phyloP scores from a whole-genome alignment of 495 filamentous ascomycete species.

The Aspergillus carlsbadensis region DNA sequence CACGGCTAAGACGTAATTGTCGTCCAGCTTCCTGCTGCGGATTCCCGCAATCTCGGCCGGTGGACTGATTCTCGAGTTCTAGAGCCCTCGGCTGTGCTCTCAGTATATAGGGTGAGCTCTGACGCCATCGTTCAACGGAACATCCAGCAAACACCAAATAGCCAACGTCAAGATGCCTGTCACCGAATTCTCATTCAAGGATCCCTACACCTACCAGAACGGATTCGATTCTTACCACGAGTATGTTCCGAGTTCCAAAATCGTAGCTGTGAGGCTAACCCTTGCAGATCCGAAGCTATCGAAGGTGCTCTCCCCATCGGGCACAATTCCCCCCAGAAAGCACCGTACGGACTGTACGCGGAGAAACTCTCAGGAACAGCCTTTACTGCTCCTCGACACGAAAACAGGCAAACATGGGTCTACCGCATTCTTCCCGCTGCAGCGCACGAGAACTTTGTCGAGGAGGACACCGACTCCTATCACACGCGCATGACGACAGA shows the following conservation, averaged over 20 bases:
- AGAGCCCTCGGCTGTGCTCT: not conserved
- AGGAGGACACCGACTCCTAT: conserved; percentile 52
- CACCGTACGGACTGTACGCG: conserved; percentile 78
- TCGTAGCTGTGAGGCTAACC: conserved; percentile 7
- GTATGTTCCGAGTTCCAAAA: conserved; percentile 30
- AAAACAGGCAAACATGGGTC: conserved; percentile 93
- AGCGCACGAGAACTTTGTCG: conserved; percentile 72
- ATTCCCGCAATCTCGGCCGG: not conserved
- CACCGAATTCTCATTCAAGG: conserved; percentile 52
- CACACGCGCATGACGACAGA: conserved; percentile 51
- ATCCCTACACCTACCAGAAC: conserved; percentile 58
- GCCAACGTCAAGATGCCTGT: conserved; percentile 48
- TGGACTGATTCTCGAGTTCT: conserved; percentile 2
- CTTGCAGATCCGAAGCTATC: conserved; percentile 48
- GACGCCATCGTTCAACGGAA: not conserved
- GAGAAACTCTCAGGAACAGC: conserved; percentile 94
- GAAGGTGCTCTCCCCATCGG: conserved; percentile 62
- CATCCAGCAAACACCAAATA: not conserved
- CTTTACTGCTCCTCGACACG: conserved; percentile 85
- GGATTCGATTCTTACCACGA: conserved; percentile 62
- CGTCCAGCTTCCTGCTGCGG: not conserved
- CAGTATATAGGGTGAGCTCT: not conserved
- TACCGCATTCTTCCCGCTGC: conserved; percentile 86
- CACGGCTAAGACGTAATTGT: not conserved
- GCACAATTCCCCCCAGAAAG: conserved; percentile 87